Base-by-base conservation (phyloP, 306 rosid genomes). In the Ochetophila trinervis region DNA sequence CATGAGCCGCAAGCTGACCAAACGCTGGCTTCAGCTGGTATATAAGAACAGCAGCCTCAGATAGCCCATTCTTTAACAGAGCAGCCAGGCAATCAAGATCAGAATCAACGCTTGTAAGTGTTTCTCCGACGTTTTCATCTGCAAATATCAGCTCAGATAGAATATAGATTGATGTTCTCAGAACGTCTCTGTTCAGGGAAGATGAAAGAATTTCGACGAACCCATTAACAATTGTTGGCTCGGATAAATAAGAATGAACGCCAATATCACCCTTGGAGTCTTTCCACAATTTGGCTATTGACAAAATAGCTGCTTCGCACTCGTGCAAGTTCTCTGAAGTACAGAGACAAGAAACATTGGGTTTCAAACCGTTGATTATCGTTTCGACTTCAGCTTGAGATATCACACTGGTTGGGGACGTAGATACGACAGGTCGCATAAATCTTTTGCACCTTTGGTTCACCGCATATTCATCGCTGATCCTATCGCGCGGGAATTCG, bases 71-170 rank as follows among this genome's bases (percentile, higher is more conserved):
- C 77, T 83, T 89, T 16, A 93, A 77, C 53, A 93, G 67, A 81
- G 84, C 52, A 76, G 96, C 93, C 70, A 93, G 71, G 74, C 94
- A 89, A 76, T 84, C 93, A 60, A 89, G 87, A 76, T 93, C 98
- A 32, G 95, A 85, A 78, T 92, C 96, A 51, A 87, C 87, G 79
- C 77, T 89, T 15, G 82, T 82, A 12, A 89, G 93, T 67, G 84
- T 78, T 64, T 86, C 89, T 70, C 89, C 85, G 65, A 93, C 91
- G 57, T 67, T 76, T 74, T 83, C 93, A 53, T 93, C 85, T 0
- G 80, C 70, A 65, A 75, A 78, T 51, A 87, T 71, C 44, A 93
- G 81, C 83, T 85, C 91, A 0, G 96, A 87, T 44, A 93, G 95
- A 71, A 86, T 78, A 73, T 74, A 87, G 70, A 93, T 72, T 5